Conservation (phyloP, 345 rosid genomes). For the Geranium rotundifolium region DNA sequence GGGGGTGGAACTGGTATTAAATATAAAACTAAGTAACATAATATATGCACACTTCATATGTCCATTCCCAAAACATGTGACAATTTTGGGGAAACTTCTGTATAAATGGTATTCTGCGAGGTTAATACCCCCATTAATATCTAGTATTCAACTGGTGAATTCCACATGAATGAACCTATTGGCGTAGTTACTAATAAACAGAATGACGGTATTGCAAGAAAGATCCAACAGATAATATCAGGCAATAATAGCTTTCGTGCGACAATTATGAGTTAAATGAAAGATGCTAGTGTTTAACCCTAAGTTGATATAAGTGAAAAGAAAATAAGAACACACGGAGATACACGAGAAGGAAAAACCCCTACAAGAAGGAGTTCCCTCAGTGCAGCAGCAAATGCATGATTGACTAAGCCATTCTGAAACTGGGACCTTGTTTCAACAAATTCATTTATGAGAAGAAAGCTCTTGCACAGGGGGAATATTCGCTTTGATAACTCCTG, state of each 20-base stretch:
- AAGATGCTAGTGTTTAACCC: not conserved
- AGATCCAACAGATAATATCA: not conserved
- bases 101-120: too few relatives aligned
- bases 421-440: constrained; percentile 93
- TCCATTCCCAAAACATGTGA: not conserved
- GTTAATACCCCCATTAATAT: not conserved
- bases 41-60: not conserved
- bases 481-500: constrained; percentile 85
- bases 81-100: not conserved
- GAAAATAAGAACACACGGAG: not conserved
- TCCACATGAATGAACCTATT: not conserved
- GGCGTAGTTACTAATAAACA: not conserved
- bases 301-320: not conserved
- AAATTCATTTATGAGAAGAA: constrained; percentile 72
- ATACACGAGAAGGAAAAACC: constrained; percentile 8
- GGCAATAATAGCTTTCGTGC: not conserved
- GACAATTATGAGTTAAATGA: not conserved
- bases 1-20: not conserved
- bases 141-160: too few relatives aligned
- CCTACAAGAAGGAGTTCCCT: constrained; percentile 85
- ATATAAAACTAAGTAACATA: not conserved
- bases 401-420: constrained; percentile 90
- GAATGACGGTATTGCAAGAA: not conserved
- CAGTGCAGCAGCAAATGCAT: constrained; percentile 93
- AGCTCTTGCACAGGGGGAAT: constrained; percentile 80